phyloP scores from a whole-genome alignment of 2,329 filamentous ascomycete species.

The Microdochium trichocladiopsis region DNA sequence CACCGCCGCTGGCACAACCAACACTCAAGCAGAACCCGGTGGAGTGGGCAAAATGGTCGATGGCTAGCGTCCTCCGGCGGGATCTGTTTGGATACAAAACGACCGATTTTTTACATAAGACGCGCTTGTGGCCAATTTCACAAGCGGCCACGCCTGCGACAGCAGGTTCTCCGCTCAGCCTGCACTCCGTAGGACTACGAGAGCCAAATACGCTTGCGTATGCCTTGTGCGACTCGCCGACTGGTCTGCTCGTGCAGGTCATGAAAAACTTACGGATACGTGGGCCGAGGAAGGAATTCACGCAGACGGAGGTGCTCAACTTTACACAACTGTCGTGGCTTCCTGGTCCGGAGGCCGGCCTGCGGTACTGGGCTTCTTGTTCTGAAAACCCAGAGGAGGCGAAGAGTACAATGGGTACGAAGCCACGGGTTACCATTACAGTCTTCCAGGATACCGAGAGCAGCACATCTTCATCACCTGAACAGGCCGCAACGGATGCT shows the following conservation, averaged over 20 bases:
- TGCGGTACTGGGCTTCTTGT: constrained; percentile 48
- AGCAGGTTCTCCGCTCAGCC: constrained; percentile 8
- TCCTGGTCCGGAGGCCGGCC: constrained; percentile 54
- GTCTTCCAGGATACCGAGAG: constrained; percentile 26
- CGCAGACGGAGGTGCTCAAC: constrained; percentile 48
- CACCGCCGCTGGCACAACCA: constrained; percentile 46
- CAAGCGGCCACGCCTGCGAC: constrained; percentile 6
- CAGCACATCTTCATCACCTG: constrained; percentile 1
- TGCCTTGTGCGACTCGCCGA: constrained; percentile 55
- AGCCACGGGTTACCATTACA: constrained; percentile 36
- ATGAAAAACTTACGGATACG: constrained; percentile 36
- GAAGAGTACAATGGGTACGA: constrained; percentile 15
- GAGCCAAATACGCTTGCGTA: constrained; percentile 52
- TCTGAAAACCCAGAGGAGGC: constrained; percentile 23
- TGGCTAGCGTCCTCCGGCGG: constrained; percentile 41
- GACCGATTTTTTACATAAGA: constrained; percentile 40
- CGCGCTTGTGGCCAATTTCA: constrained; percentile 7
- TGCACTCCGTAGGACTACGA: constrained; percentile 8
- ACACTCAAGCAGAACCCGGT: constrained; percentile 31
- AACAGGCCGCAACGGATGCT: constrained; percentile 11
- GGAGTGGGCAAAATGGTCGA: constrained; percentile 47
- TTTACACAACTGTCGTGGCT: constrained; percentile 59
- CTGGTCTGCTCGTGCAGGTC: constrained; percentile 48
- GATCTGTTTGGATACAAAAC: constrained; percentile 49
- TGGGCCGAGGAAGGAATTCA: constrained; percentile 31